Evolutionary conservation across 75 land plant species (phyloP), one percentile per base, ranked within the genome.

Genomic region (Pinus taeda): DNA sequence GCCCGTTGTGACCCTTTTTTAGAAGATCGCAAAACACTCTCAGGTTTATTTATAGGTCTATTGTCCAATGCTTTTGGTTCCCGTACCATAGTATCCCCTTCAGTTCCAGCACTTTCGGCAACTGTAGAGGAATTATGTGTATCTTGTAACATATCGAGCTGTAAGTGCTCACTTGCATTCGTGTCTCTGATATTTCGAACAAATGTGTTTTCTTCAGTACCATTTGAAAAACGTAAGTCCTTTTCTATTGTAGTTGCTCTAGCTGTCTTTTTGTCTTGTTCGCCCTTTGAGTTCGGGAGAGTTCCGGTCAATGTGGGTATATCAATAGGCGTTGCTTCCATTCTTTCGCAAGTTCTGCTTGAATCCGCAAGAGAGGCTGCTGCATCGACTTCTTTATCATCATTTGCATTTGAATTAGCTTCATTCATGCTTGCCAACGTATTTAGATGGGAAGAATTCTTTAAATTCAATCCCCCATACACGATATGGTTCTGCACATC

Each of bases 81-180:
- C 22, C 15, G 69, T 13, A 17, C 42, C 13, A 22, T 49, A 45
- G 22, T 21, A 49, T 26, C 21, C 20, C n/a, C 55, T 59, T 42
- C 57, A 57, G 60, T 39, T 71, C 57, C 73, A n/a, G 65, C 79
- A 39, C 26, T 67, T 70, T 75, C 71, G 14, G 67, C 80, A 76
- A 3, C 61, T 33, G 2, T 30, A 3, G 30, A 74, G 75, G 36
- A 12, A 56, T 26, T 74, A 53, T 55, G 30, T 53, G 22, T 53
- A 69, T 45, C 53, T 0, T 45, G 53, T 45, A 39, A 18, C 24
- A 18, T n/a, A 18, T 42, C 9, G 20, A 21, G 33, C 20, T 36
- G 20, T 69, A 45, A 69, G 13, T 42, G n/a, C 53, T 42, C 71
- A 17, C 42, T 39, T 37, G 49, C 3, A 42, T 42, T 22, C n/a